These are phyloP conservation scores for Calonectria pseudoreteaudii DNA, from an alignment of 2,329 filamentous ascomycete genomes.

Conservation along the genomic window DNA sequence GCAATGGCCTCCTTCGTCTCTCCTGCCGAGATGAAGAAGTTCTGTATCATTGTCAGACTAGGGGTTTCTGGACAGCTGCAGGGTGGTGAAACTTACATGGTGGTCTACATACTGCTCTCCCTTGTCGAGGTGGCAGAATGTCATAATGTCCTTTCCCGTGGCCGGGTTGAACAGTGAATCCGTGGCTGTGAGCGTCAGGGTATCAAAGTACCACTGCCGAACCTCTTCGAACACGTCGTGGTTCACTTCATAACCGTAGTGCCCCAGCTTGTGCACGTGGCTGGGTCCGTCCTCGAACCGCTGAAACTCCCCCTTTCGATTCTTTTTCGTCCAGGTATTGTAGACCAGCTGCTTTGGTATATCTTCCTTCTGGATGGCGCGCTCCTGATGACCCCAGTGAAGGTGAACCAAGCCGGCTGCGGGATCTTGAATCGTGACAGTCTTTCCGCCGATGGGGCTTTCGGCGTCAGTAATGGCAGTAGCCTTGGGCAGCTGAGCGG, in stretches of 20 bases:
- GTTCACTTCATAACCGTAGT: conserved; percentile 15
- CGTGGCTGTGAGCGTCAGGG: conserved; percentile 55
- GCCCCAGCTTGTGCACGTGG: conserved; percentile 16
- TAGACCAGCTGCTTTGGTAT: conserved; percentile 2
- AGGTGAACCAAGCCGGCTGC: neutral
- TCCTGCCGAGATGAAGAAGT: neutral
- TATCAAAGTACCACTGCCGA: conserved; percentile 17
- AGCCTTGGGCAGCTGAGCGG: neutral
- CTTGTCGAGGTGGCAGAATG: neutral
- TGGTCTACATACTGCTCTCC: neutral
- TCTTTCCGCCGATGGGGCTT: neutral
- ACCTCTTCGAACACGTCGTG: conserved; percentile 38
- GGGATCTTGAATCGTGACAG: neutral
- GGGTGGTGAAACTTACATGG: neutral
- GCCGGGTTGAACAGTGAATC: conserved; percentile 42
- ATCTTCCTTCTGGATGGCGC: neutral
- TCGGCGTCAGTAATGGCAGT: neutral
- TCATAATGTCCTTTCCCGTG: neutral
- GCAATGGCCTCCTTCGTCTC: neutral
- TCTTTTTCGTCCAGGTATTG: neutral
- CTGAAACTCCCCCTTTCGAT: neutral
- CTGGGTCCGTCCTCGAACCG: neutral
- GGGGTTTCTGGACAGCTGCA: neutral
- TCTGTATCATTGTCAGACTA: neutral
- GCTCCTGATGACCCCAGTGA: neutral